These are phyloP conservation scores for Chrysopogon serrulatus DNA, from an alignment of 176 grass and related monocot genomes.

Conservation along the genomic window DNA sequence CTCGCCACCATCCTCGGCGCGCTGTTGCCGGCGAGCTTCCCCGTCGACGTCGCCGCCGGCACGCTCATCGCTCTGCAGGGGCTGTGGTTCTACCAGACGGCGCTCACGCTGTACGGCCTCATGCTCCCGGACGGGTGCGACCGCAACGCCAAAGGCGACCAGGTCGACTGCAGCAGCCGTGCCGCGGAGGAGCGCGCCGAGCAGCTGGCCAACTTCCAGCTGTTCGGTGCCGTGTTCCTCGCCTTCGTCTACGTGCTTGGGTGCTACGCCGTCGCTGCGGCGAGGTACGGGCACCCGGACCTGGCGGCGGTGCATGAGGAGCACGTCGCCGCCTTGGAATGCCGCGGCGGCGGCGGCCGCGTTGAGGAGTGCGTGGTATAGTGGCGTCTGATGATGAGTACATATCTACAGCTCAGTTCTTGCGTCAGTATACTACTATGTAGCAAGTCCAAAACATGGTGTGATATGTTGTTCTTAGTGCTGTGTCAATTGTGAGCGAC, in stretches of 20 bases:
- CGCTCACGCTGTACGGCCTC: too few relatives aligned
- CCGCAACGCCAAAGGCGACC: too few relatives aligned
- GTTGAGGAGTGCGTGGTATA: conserved; percentile 33
- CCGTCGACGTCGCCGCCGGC: too few relatives aligned
- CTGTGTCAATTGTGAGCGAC: neutral
- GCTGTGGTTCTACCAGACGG: too few relatives aligned
- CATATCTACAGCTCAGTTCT: neutral
- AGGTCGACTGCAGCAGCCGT: too few relatives aligned
- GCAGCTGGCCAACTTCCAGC: conserved; percentile 64
- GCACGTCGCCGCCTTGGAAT: conserved; percentile 27
- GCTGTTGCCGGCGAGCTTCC: too few relatives aligned
- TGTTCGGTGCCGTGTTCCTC: conserved; percentile 40
- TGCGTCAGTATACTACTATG: neutral
- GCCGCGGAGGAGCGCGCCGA: too few relatives aligned
- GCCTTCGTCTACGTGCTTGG: conserved; percentile 44
- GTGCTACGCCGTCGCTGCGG: conserved; percentile 47
- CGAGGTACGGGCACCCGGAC: conserved; percentile 46
- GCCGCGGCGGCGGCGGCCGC: neutral
- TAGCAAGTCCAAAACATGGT: neutral
- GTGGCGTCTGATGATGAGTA: neutral
- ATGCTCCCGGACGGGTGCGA: too few relatives aligned
- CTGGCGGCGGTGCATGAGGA: conserved; percentile 14
- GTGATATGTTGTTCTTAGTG: neutral
- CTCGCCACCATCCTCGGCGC: neutral
- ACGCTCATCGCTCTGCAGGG: too few relatives aligned